phyloP scores from a whole-genome alignment of 2,329 filamentous ascomycete genomes.

The Alternaria sp. region DNA sequence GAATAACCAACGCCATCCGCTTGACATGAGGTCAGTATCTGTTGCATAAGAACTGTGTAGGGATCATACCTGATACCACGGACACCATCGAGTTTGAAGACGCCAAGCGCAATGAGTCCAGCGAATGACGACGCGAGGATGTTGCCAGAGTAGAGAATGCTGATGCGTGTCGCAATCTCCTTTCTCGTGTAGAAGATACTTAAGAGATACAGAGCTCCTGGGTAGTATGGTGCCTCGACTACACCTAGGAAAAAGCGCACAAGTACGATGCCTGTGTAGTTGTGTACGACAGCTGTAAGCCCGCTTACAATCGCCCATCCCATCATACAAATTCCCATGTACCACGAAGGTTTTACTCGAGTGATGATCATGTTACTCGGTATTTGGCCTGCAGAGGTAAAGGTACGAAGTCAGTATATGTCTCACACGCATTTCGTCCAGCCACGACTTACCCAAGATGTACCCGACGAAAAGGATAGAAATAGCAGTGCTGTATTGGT shows the following conservation, averaged over 20 bases:
- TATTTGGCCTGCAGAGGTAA: not conserved
- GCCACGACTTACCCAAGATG: not conserved
- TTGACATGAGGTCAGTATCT: not conserved
- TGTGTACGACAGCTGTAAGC: slow-evolving; percentile 33
- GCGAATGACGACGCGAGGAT: slow-evolving; percentile 22
- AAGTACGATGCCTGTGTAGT: slow-evolving; percentile 38
- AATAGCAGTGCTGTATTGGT: slow-evolving; percentile 45
- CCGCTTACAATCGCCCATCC: slow-evolving; percentile 40
- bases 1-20: slow-evolving; percentile 25
- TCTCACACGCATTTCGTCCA: too few species aligned
- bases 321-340: slow-evolving; percentile 39
- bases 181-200: slow-evolving; percentile 69
- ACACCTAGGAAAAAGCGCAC: slow-evolving; percentile 40
- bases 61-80: slow-evolving; percentile 15
- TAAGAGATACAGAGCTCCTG: slow-evolving; percentile 66
- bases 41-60: slow-evolving; percentile 2
- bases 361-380: not conserved
- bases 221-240: slow-evolving; percentile 58
- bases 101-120: slow-evolving; percentile 22
- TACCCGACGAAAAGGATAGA: slow-evolving; percentile 50
- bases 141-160: slow-evolving; percentile 18
- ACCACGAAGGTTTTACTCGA: slow-evolving; percentile 23
- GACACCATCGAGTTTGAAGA: slow-evolving; percentile 24
- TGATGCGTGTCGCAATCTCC: slow-evolving; percentile 36
- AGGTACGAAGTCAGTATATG: too few species aligned